Base-by-base conservation (phyloP, 768 basidiomycete species). In the Cyclocybe aegerita region DNA sequence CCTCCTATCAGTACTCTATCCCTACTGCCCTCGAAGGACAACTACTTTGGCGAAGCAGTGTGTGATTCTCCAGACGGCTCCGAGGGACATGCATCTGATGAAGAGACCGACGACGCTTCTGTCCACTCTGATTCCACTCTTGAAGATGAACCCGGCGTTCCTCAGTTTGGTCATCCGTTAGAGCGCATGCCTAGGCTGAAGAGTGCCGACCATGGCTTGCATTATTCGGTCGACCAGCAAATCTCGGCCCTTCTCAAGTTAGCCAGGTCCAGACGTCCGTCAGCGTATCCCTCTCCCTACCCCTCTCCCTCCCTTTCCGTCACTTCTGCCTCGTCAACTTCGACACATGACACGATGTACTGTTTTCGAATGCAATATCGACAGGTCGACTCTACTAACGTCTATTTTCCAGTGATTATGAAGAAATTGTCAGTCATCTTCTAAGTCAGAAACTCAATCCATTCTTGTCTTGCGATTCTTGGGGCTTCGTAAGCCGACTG, bases 101-200 rank as follows among this genome's bases (percentile, higher is more conserved):
- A 49, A 10, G 16, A 35, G 15, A 42, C 30, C 23, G 52, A 56
- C 31, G 56, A 41, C 8, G 61, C 64, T 9, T 58, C 53, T 43
- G 56, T 48, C 17, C 60, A 58, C 7, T 69, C 67, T 32, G 66
- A 71, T 39, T 59, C 65, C 0, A 71, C 71, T 8, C 60, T 70
- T 12, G 69, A 70, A 15, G 65, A 71, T 36, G 38, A 35, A 4
- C 67, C 61, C 10, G 37, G 55, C 4, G 43, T 47, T 16, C 39
- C 48, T 1, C 51, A 50, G 31, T 68, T 71, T 55, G 70, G 70
- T 16, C 61, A 69, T 48, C 68, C 69, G 9, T 54, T 73, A 9
- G 59, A 70, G 43, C 67, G 72, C 33, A 68, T 75, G 61, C 60
- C 63, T 8, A 64, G 69, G 17, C 39, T 57, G 9, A 63, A 56